These are phyloP conservation scores for Colletotrichum melonis DNA, from an alignment of 2,329 filamentous ascomycete species.

Conservation along the genomic window DNA sequence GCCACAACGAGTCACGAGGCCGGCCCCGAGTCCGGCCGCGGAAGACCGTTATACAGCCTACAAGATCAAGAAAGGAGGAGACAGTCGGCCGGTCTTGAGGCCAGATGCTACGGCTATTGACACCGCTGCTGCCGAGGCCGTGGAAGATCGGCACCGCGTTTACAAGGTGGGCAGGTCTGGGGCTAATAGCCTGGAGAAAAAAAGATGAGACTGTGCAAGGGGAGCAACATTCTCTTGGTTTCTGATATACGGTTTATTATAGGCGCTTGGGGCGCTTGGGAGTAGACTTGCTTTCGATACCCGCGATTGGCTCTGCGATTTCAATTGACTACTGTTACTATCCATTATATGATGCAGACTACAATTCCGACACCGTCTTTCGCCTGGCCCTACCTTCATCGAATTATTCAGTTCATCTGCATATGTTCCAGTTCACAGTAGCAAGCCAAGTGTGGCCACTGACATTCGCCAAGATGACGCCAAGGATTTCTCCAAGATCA, in stretches of 20 bases:
- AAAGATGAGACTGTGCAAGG: slow-evolving; percentile 24
- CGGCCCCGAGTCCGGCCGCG: neutral
- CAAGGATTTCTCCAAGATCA: neutral
- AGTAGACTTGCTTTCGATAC: slow-evolving; percentile 7
- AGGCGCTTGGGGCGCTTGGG: slow-evolving; percentile 12
- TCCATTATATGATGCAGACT: neutral
- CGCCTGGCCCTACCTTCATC: too few relatives aligned
- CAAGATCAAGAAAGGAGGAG: neutral
- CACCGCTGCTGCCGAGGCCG: neutral
- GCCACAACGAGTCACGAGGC: neutral
- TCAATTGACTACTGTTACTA: neutral
- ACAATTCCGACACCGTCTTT: neutral
- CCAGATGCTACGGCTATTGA: neutral
- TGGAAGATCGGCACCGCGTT: neutral
- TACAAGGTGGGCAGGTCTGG: neutral
- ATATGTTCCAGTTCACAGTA: neutral
- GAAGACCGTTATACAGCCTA: neutral
- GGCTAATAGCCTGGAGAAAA: neutral
- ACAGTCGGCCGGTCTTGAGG: neutral
- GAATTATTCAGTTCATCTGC: neutral
- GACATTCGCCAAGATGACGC: slow-evolving; percentile 2
- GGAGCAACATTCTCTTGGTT: slow-evolving; percentile 16
- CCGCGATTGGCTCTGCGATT: neutral
- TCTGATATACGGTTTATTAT: neutral
- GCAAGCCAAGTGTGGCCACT: neutral